These are phyloP conservation scores for Cercospora zeina DNA, from an alignment of 2,329 filamentous ascomycete genomes.

Conservation along the genomic window DNA sequence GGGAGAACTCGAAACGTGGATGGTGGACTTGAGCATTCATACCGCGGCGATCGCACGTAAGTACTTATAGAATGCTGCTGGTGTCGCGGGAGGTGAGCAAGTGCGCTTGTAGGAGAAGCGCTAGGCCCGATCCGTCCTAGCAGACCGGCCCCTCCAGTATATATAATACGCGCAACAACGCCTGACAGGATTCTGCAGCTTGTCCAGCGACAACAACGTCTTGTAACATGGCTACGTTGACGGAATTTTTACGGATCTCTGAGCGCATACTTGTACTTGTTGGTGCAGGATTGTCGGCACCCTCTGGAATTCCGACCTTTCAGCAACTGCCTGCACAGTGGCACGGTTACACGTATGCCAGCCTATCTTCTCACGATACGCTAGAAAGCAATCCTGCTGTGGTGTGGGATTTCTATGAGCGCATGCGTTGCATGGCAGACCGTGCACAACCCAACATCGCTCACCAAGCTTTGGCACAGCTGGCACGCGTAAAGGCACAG, in stretches of 20 bases:
- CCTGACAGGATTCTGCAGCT: neutral
- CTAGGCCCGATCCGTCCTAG: neutral
- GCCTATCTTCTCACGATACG: neutral
- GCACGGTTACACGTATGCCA: neutral
- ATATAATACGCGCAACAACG: neutral
- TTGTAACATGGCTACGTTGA: neutral
- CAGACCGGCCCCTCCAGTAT: neutral
- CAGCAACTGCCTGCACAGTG: neutral
- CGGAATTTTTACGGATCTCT: neutral
- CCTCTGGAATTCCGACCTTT: neutral
- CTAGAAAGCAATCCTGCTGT: neutral
- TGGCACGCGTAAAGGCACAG: too few species aligned
- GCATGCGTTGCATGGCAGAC: neutral
- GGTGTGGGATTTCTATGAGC: neutral
- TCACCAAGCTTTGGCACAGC: neutral
- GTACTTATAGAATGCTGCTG: neutral
- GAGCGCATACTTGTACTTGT: neutral
- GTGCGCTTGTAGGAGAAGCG: neutral
- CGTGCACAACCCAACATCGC: neutral
- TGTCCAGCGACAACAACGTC: neutral
- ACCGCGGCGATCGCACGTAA: neutral
- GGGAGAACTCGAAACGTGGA: neutral
- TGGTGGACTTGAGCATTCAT: neutral
- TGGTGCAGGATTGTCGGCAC: neutral
- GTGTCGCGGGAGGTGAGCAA: neutral